These are phyloP conservation scores for Rachicladosporium sp. DNA, from an alignment of 2,329 filamentous ascomycete species.

Conservation along the genomic window DNA sequence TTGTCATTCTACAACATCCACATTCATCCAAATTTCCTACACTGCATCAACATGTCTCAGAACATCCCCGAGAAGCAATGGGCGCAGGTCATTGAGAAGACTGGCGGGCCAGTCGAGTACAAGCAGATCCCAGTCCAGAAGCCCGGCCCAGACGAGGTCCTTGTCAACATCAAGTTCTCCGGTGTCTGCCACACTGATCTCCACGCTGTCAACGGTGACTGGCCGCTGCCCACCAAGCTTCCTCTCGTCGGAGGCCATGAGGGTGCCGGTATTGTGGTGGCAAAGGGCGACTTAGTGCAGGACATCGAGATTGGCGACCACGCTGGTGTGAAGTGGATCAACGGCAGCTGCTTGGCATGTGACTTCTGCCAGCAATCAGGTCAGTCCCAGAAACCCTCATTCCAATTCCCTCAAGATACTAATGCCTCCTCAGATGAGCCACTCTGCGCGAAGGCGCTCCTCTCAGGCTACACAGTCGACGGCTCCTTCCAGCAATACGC, in stretches of 20 bases:
- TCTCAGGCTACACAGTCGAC: conserved; percentile 88
- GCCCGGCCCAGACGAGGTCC: conserved; percentile 79
- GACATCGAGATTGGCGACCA: conserved; percentile 74
- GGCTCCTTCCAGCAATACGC: conserved; percentile 89
- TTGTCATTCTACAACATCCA: not conserved
- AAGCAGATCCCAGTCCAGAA: conserved; percentile 71
- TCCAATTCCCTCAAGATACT: conserved; percentile 69
- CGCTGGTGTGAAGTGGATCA: conserved; percentile 84
- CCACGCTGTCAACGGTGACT: conserved; percentile 75
- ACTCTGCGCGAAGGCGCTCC: conserved; percentile 59
- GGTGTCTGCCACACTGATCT: conserved; percentile 86
- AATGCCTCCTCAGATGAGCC: conserved; percentile 53
- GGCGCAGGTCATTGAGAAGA: conserved; percentile 82
- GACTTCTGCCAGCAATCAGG: conserved; percentile 69
- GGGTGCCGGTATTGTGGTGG: conserved; percentile 73
- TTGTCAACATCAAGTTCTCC: conserved; percentile 81
- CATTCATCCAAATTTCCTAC: not conserved
- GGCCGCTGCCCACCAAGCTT: conserved; percentile 71
- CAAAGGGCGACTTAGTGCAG: conserved; percentile 61
- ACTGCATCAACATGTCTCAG: conserved; percentile 1
- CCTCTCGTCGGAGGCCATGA: conserved; percentile 76
- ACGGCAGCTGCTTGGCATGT: conserved; percentile 74
- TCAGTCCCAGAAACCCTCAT: conserved; percentile 47
- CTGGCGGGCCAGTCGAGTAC: conserved; percentile 56
- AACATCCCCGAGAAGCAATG: conserved; percentile 72